Base-by-base conservation (phyloP, 1,284 basidiomycete genomes). In the Puccinia novopanici region DNA sequence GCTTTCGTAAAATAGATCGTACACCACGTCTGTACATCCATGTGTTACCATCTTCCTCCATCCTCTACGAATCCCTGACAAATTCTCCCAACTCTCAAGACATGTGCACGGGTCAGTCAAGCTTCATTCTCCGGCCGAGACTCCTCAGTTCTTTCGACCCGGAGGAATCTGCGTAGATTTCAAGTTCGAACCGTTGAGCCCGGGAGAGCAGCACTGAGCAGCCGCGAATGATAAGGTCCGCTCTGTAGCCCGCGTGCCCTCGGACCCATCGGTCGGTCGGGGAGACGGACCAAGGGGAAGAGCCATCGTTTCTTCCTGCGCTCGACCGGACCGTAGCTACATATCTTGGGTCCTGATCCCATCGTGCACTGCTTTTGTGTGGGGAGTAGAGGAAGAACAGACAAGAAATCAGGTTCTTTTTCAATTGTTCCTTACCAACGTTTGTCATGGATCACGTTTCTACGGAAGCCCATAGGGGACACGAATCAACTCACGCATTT, bases 391-490 rank as follows among this genome's bases (percentile, higher is more conserved):
- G 12, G 59, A 63, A 63, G 59, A 40, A 17, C 13, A 63, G 17
- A 34, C 34, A 63, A 63, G 59, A 63, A 37, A 63, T 40, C 59
- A 40, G 13, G 30, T 40, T 63, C 15, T 13, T 12, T 63, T 63
- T 63, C 59, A 40, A 63, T 63, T 61, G 57, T 61, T 24, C 40
- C 59, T 40, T 63, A 24, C 34, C 59, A 63, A 63, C 59, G 3
- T 63, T 30, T 37, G 13, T 40, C 13, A n/a, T 63, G 34, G 59
- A 63, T 37, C 59, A 34, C 59, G 34, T 63, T 17, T 37, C 34
- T 63, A 27, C 57, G 9, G n/a, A 30, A 27, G n/a, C 4, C 12
- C 22, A 59, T n/a, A 57, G n/a, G n/a, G n/a, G n/a, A n/a, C n/a
- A n/a, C n/a, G n/a, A n/a, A n/a, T n/a, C n/a, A n/a, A n/a, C n/a